Evolutionary conservation across 345 rosid genomes (phyloP), one percentile per base, ranked within the genome.

Genomic region (Eucalyptus curtisii): DNA sequence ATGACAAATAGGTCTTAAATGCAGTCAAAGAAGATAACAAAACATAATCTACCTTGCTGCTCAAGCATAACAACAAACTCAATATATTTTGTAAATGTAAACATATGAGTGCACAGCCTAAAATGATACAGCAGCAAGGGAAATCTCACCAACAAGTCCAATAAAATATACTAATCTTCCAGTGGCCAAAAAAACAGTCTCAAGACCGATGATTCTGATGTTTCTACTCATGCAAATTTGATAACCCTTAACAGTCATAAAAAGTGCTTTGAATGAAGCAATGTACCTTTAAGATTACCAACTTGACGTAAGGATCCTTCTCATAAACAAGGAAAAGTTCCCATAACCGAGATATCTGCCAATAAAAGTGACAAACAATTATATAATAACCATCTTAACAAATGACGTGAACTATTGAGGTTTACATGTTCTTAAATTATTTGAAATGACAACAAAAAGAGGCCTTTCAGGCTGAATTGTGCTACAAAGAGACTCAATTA

Each of bases 251-350:
- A 9, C 13, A 80, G 85, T 61, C 33, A 42, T 42, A 42, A 42
- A 42, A 42, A 7, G 44, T 42, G 33, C 27, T 31, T 13, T 52
- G n/a, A 61, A 76, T 82, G 50, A 14, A 44, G 68, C 33, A 57
- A 76, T 86, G 64, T 87, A 97, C 99, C 99, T 97, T 95, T 57
- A 97, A 88, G 49, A 97, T 91, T 87, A 96, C 40, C 79, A 97
- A 89, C 88, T 94, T 94, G 87, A 96, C 98, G 87, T 90, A 87
- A 66, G 95, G 90, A 89, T 95, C 95, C 59, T 91, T 79, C 89
- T 96, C 96, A 50, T 91, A 95, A 71, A 94, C 93, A 89, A 90
- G 89, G 81, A 97, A 96, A 87, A 94, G 93, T 76, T 96, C 94
- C 86, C 92, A 47, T 47, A 95, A 91, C 64, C 92, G 94, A 92